phyloP scores from a whole-genome alignment of 192 early-diverging fungal genomes.

The Entophlyctis helioformis region DNA sequence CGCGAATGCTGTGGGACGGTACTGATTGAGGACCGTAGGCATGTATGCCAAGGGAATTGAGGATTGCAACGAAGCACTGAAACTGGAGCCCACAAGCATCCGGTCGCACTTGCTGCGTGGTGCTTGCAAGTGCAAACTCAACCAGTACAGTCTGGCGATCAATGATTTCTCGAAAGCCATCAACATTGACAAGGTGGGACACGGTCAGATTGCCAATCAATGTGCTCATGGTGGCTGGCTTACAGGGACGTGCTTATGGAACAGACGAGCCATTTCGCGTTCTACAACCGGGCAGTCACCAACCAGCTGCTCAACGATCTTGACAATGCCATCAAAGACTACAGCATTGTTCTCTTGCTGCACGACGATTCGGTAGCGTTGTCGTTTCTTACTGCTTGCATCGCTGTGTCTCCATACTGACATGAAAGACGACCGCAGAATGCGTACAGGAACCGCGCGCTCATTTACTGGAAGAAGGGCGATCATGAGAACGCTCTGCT shows the following conservation, averaged over 20 bases:
- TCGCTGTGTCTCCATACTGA: not conserved
- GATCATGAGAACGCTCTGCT: constrained; percentile 38
- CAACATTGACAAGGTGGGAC: constrained; percentile 24
- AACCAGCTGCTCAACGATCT: constrained; percentile 31
- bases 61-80: constrained; percentile 35
- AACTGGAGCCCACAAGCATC: constrained; percentile 43
- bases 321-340: constrained; percentile 37
- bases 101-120: constrained; percentile 31
- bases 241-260: not conserved
- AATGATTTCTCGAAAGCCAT: constrained; percentile 34
- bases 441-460: constrained; percentile 38
- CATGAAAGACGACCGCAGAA: constrained; percentile 20
- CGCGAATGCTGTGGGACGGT: too few relatives aligned
- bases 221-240: too few relatives aligned
- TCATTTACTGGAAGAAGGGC: constrained; percentile 43
- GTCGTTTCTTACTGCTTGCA: not conserved
- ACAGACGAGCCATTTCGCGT: constrained; percentile 29
- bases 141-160: constrained; percentile 23
- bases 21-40: too few relatives aligned
- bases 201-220: too few relatives aligned
- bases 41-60: constrained; percentile 21
- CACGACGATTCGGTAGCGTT: constrained; percentile 32
- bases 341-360: constrained; percentile 38
- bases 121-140: constrained; percentile 30
- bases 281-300: constrained; percentile 41